Evolutionary conservation across 2,329 filamentous ascomycete species (phyloP), one percentile per base, ranked within the genome.

Genomic region (Elsinoe arachidis): DNA sequence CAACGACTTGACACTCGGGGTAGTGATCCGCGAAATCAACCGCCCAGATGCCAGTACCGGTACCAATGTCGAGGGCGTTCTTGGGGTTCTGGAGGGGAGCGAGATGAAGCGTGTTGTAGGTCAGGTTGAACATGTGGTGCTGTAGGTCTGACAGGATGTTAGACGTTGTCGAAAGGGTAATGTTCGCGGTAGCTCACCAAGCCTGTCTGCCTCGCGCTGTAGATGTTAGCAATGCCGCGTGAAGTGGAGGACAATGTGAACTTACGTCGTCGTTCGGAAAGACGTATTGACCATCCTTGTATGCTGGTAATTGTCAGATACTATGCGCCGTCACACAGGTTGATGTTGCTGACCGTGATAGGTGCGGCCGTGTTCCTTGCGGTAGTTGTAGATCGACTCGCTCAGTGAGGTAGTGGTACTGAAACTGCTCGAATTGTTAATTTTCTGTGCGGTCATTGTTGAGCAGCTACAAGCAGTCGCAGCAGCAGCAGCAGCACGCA

Each of bases 1-100:
- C 76, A 2, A 71, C 68, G 3, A 78, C 74, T 34, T 59, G 59
- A 44, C 67, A 70, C 9, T 69, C 67, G 0, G 75, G 75, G 58
- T 72, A 69, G 58, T 73, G 66, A 56, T 74, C 70, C 17, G 74
- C 74, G 61, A 78, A 75, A 39, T 78, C 74, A n/a, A 81, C 76
- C 2, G 80, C 80, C 81, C 81, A 84, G 41, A 81, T 73, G 6
- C 77, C 77, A 2, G 76, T 79, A 12, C 77, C 78, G 0, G 77
- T 80, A 2, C 78, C 78, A 15, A 80, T 66, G 63, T 80, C 79
- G 5, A 81, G 69, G 17, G 76, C 73, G 19, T 72, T 68, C 38
- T 69, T 69, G 1, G 73, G 72, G 5, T 71, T 65, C 1, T 68
- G 63, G 11, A 78, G 64, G 2, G 78, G 77, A 5, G 76, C 73